Percentiles rank a stretch among this genome's conserved stretches.
Evolutionary conservation across 202 grass and related monocot species (phyloP).

Genomic region (Sporobolus alterniflorus): DNA sequence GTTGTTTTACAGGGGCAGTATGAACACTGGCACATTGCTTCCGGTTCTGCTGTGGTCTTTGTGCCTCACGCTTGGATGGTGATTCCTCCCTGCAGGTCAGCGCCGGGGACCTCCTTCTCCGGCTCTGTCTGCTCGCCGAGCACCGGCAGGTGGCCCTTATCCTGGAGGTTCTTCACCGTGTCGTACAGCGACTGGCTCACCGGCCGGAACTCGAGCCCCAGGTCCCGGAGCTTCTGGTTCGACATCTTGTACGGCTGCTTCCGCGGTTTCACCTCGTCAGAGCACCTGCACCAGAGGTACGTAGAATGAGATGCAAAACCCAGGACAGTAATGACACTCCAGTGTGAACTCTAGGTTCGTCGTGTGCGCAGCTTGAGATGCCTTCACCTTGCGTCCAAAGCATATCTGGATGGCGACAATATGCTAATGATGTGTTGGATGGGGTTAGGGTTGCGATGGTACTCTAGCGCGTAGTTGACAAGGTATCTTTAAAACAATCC

Average conservation of each 20-base stretch:
- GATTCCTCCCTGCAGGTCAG: conserved; percentile 27
- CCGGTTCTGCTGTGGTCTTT: not conserved
- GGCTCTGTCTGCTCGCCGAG: conserved; percentile 35
- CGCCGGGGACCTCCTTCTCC: not conserved
- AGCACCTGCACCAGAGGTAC: conserved; percentile 58
- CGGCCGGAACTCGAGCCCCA: conserved; percentile 69
- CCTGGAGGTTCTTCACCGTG: conserved; percentile 85
- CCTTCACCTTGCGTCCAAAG: too few species aligned
- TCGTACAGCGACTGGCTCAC: conserved; percentile 70
- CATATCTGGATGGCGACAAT: not conserved
- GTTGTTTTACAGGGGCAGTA: conserved; percentile 22
- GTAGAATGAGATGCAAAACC: conserved; percentile 5
- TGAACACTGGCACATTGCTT: conserved; percentile 1
- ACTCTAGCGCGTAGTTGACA: not conserved
- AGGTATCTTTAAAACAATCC: conserved; percentile 28
- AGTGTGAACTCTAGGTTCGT: too few species aligned
- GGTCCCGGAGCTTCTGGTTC: conserved; percentile 71
- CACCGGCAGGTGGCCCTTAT: conserved; percentile 75
- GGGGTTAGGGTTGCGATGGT: not conserved
- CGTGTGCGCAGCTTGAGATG: too few species aligned
- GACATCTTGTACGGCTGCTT: conserved; percentile 85
- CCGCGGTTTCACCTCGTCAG: conserved; percentile 75
- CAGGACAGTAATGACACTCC: too few species aligned
- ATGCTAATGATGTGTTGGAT: not conserved
- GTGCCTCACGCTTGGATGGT: conserved; percentile 35